Conservation (phyloP, 257 asterid species). For the Penstemon barbatus region DNA sequence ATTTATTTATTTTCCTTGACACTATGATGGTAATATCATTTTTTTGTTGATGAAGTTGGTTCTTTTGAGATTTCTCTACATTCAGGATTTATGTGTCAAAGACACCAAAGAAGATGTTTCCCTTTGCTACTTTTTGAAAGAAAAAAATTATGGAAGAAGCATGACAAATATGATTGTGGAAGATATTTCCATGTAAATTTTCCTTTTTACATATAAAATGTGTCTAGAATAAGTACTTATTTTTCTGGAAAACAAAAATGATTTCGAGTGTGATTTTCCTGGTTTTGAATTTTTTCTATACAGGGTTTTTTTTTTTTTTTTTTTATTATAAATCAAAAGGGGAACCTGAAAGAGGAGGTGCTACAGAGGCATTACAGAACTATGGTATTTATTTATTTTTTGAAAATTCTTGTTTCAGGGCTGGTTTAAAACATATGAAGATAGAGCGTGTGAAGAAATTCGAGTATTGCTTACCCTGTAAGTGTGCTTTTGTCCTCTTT, state of each 20-base stretch:
- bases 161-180: not conserved
- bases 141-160: not conserved
- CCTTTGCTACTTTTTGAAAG: not conserved
- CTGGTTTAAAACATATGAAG: no score
- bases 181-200: not conserved
- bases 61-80: not conserved
- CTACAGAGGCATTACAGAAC: not conserved
- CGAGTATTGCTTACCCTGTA: no score
- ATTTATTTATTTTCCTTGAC: not conserved
- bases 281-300: not conserved
- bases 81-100: not conserved
- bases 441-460: no score
- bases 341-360: not conserved
- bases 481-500: no score
- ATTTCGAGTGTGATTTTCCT: not conserved
- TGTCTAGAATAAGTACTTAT: not conserved
- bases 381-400: not conserved
- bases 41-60: conserved; percentile 1
- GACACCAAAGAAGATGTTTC: not conserved
- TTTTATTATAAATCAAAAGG: not conserved
- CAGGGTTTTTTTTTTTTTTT: no score
- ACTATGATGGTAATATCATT: not conserved
- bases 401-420: conserved; percentile 49
- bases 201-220: not conserved
- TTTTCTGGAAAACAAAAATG: not conserved